Evolutionary conservation across 2,329 filamentous ascomycete species (phyloP), one percentile per base, ranked within the genome.

Genomic region (Fusarium globosum): DNA sequence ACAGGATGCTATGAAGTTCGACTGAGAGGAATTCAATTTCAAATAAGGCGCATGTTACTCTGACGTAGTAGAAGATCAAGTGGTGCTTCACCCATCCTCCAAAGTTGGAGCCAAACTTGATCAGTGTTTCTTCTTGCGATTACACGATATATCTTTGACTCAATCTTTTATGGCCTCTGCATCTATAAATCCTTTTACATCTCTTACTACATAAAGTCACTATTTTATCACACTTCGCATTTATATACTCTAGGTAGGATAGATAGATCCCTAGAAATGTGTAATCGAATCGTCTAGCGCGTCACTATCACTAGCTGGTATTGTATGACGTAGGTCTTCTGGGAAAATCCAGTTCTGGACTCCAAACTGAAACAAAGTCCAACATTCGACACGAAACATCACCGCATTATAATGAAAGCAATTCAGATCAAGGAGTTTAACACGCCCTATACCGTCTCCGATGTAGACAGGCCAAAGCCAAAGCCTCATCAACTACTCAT

Each of bases 371-470:
- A 39, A 18, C n/a, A 16, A 4, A 21, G 0, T 26, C 6, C 10
- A 13, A 5, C 9, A 5, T 15, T 16, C 11, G 6, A 26, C 26
- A 26, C 26, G 6, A 26, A 26, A 26, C 26, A 26, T 26, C 26
- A 26, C 26, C 7, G 10, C 1, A 0, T 9, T 28, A 39, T 6
- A 12, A 51, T 68, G 30, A 68, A 26, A 11, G 64, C 42, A 2
- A 68, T 68, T 2, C 42, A 68, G 26, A 62, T 68, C 13, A 20
- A 62, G 3, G 26, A 62, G 6, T 62, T 49, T 13, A 45, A 49
- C 4, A 20, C 36, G 0, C 20, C 55, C 4, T 51, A 39, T 13
- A 30, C 38, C 0, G 36, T 68, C 2, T 68, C 42, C 3, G n/a
- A 23, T 1, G n/a, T 62, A 4, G 33, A 55, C n/a, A 43, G 49